These are phyloP conservation scores for peach (Prunus persica) DNA, from an alignment of 306 rosid species.

Conservation along the genomic window Prunus_persica_NCBIv2 NC_034015.1:19857501-19858000, in stretches of 20 bases:
- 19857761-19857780: not conserved
- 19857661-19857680: too few relatives aligned
- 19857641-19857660: too few relatives aligned
- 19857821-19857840: not conserved
- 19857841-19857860: constrained; percentile 36
- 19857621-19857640: too few relatives aligned
- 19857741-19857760: too few relatives aligned
- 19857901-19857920: not conserved
- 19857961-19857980: constrained; percentile 32
- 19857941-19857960: constrained; percentile 44
- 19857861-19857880: not conserved
- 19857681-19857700: not conserved
- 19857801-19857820: not conserved
- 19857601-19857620: too few relatives aligned
- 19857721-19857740: not conserved
- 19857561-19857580: too few relatives aligned
- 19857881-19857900: not conserved
- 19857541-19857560: too few relatives aligned
- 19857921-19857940: constrained; percentile 32
- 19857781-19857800: constrained; percentile 18
- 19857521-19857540: too few relatives aligned
- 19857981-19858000: constrained; percentile 40
- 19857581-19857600: too few relatives aligned
- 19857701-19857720: not conserved
- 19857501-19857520: too few relatives aligned